These are phyloP conservation scores for Naganishia liquefaciens DNA, from an alignment of 1,284 basidiomycete species.

Conservation along the genomic window DNA sequence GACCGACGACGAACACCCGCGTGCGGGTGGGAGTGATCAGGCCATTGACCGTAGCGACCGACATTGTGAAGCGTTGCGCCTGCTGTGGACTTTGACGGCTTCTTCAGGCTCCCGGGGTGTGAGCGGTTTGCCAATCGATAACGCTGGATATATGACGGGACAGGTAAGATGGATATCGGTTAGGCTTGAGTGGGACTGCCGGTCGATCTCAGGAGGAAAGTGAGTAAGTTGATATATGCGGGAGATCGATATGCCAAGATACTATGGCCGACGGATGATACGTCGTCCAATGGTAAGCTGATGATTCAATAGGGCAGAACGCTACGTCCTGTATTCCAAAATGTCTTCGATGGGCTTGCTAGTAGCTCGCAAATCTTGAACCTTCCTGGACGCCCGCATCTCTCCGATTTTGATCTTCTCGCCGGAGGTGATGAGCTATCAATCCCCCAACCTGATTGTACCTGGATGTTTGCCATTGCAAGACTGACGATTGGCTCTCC, in stretches of 20 bases:
- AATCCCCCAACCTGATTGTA: slow-evolving; percentile 18
- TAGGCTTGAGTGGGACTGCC: not conserved
- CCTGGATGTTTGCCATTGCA: slow-evolving; percentile 19
- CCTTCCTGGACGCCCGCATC: not conserved
- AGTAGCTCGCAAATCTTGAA: not conserved
- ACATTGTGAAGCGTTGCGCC: not conserved
- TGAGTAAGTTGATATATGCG: slow-evolving; percentile 1
- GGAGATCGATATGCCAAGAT: slow-evolving; percentile 10
- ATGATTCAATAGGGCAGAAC: not conserved
- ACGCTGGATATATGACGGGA: not conserved
- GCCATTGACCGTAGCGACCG: slow-evolving; percentile 21
- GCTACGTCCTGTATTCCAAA: not conserved
- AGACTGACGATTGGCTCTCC: slow-evolving; percentile 4
- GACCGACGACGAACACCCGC: slow-evolving; percentile 61
- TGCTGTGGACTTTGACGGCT: not conserved
- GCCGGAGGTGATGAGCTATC: not conserved
- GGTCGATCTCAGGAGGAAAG: not conserved
- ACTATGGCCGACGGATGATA: not conserved
- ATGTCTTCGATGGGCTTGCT: not conserved
- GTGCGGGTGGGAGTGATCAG: slow-evolving; percentile 30
- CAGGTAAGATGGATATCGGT: not conserved
- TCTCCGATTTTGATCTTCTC: slow-evolving; percentile 3
- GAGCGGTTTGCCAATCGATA: not conserved
- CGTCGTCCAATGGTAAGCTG: not conserved
- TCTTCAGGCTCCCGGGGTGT: not conserved